Evolutionary conservation across 306 rosid genomes (phyloP), one percentile per base, ranked within the genome.

Genomic region (Prunus armeniaca): DNA sequence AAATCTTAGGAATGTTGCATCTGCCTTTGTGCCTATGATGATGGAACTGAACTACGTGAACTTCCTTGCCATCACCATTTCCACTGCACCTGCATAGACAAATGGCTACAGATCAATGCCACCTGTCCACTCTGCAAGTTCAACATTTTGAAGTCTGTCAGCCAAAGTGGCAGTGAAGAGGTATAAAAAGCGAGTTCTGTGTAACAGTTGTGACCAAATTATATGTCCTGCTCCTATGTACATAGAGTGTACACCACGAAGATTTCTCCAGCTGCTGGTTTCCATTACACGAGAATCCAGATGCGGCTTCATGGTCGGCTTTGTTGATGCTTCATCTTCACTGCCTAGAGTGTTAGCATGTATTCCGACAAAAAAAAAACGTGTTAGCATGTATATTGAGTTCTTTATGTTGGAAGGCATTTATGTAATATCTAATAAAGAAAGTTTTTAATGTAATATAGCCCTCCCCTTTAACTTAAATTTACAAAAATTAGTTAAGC

Each of bases 61-160:
- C 99, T 95, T 69, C 97, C 99, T 24, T 90, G 99, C 81, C 81
- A 79, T 76, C 99, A 95, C 86, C 97, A 92, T 84, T 95, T 95
- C 60, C 99, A 95, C 76, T 81, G 93, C 79, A 60, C 85, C 58
- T 95, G 99, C 89, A 88, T 95, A 30, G 97, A 95, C 83, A 92
- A 87, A 84, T 92, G 98, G 97, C 76, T 95, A 76, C 92, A 82
- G 77, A 85, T 95, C 67, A 92, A 92, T 65, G 92, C 97, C 4
- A 89, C 87, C 64, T 95, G 97, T 73, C 99, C 97, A 14, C 97
- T 95, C 78, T 95, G 99, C 96, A 95, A 95, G 84, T 91, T 78
- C 65, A 84, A 95, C 83, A 86, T 92, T 81, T 84, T 88, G 88
- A 85, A 85, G 80, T 69, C 79, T 0, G 79, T 62, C 50, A 70